Evolutionary conservation across 2,329 filamentous ascomycete genomes (phyloP).

Genomic region (Sarocladium kiliense): DNA sequence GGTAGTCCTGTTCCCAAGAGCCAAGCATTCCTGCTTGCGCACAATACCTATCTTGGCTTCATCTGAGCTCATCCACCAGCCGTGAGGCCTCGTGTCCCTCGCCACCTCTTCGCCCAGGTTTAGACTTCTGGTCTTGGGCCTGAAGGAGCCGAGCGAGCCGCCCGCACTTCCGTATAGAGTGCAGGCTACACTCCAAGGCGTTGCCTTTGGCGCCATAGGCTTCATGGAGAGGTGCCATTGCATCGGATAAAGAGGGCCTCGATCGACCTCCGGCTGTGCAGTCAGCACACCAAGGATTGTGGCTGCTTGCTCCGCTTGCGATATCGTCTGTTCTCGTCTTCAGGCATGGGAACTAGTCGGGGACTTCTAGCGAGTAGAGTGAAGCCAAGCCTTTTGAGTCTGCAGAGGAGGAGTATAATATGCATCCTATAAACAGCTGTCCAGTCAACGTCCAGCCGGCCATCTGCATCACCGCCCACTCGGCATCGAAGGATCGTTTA

Average conservation of each 20-base stretch:
- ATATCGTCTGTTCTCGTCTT: too few relatives aligned
- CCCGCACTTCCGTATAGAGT: not conserved
- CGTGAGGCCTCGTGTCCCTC: not conserved
- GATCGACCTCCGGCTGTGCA: not conserved
- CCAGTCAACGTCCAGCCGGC: too few relatives aligned
- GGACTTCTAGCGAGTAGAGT: too few relatives aligned
- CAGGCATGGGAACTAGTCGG: too few relatives aligned
- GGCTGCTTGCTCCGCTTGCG: not conserved
- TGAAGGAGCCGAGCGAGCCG: not conserved
- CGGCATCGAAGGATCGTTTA: too few relatives aligned
- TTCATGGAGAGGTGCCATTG: not conserved
- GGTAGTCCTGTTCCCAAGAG: not conserved
- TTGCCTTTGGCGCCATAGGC: not conserved
- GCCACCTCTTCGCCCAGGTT: not conserved
- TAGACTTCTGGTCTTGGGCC: not conserved
- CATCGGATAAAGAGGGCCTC: constrained; percentile 5
- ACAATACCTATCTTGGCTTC: not conserved
- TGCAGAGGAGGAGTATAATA: too few relatives aligned
- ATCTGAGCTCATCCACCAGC: not conserved
- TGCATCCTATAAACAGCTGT: too few relatives aligned
- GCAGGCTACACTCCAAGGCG: not conserved
- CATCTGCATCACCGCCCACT: too few relatives aligned
- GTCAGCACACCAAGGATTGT: not conserved
- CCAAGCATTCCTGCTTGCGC: not conserved
- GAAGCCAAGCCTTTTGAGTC: too few relatives aligned